These are phyloP conservation scores for Spathaspora passalidarum DNA, from an alignment of 805 yeast species.

Conservation along the genomic window DNA sequence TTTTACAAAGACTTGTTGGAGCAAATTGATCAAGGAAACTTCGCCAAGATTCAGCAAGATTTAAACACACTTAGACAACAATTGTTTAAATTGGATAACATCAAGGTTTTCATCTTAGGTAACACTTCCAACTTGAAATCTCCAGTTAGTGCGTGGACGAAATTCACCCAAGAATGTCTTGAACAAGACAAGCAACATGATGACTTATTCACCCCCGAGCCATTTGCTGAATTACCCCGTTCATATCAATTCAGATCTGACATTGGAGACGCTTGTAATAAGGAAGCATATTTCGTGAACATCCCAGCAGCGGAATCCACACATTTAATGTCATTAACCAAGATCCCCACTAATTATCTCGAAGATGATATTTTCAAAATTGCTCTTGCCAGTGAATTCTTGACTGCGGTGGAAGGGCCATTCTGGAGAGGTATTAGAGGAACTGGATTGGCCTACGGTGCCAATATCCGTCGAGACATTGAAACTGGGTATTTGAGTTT, in stretches of 20 bases:
- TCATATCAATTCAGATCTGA: slow-evolving; percentile 52
- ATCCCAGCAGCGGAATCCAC: slow-evolving; percentile 87
- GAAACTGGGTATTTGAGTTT: slow-evolving; percentile 70
- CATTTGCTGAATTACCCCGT: slow-evolving; percentile 43
- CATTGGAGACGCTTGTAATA: slow-evolving; percentile 50
- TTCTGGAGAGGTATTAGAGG: slow-evolving; percentile 97
- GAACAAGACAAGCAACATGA: slow-evolving; percentile 13
- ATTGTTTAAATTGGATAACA: slow-evolving; percentile 55
- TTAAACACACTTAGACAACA: slow-evolving; percentile 51
- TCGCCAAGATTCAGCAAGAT: slow-evolving; percentile 42
- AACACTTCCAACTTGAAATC: slow-evolving; percentile 49
- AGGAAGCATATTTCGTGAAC: slow-evolving; percentile 59
- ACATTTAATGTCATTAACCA: slow-evolving; percentile 57
- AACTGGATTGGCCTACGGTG: slow-evolving; percentile 91
- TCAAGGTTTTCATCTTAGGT: slow-evolving; percentile 70
- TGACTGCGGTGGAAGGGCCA: slow-evolving; percentile 92
- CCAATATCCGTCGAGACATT: slow-evolving; percentile 51
- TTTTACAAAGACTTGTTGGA: slow-evolving; percentile 44
- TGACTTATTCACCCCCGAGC: slow-evolving; percentile 6
- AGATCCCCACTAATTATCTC: slow-evolving; percentile 49
- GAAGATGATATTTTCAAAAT: slow-evolving; percentile 63
- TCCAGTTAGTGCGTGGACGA: slow-evolving; percentile 62
- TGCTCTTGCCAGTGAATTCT: slow-evolving; percentile 67
- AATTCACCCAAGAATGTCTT: slow-evolving; percentile 23
- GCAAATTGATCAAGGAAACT: slow-evolving; percentile 54